Conservation (phyloP, 1,139 yeast genomes). For the Hansenula sp. region DNA sequence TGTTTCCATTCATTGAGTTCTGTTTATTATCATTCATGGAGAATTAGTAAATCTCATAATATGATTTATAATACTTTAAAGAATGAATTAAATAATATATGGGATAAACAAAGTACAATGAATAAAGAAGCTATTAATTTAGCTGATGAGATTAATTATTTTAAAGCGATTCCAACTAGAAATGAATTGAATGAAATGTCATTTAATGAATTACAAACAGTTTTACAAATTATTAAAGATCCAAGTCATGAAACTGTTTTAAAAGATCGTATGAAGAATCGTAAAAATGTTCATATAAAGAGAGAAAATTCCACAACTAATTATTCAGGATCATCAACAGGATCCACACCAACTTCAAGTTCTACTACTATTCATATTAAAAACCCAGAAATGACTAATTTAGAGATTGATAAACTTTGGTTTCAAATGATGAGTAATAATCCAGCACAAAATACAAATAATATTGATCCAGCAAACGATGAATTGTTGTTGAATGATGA, state of each 20-base stretch:
- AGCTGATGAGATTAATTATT: constrained; percentile 14
- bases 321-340: background rate
- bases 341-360: background rate
- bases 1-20: constrained; percentile 25
- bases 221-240: background rate
- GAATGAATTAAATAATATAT: constrained; percentile 25
- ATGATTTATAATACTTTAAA: constrained; percentile 25
- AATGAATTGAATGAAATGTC: constrained; percentile 15
- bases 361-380: constrained; percentile 11
- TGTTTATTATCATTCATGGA: constrained; percentile 50
- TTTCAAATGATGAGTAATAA: constrained; percentile 17
- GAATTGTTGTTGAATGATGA: background rate
- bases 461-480: background rate
- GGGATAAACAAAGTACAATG: constrained; percentile 18
- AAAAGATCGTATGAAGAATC: constrained; percentile 1
- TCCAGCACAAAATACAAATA: background rate
- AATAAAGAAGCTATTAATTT: constrained; percentile 13
- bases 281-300: background rate
- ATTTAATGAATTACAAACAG: background rate
- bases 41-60: constrained; percentile 33
- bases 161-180: constrained; percentile 11
- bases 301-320: background rate
- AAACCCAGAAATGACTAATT: constrained; percentile 11
- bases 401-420: constrained; percentile 21
- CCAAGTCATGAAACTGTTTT: background rate